These are phyloP conservation scores for Malbranchea cinnamomea DNA, from an alignment of 2,329 filamentous ascomycete genomes.

Conservation along the genomic window DNA sequence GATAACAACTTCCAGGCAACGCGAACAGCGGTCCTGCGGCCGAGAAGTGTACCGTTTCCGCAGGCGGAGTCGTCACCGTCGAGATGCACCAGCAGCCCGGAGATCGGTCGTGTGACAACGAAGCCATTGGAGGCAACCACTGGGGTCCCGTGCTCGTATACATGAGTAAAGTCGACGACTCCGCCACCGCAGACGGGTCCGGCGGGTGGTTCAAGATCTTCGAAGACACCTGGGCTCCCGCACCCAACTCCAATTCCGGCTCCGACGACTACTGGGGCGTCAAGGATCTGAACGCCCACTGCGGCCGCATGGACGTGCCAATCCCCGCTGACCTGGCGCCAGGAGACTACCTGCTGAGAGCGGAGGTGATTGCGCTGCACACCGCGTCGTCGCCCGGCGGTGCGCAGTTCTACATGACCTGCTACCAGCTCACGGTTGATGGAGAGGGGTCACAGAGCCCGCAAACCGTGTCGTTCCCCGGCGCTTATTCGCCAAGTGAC, in stretches of 20 bases:
- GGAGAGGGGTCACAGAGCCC: too few species aligned
- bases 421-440: too few species aligned
- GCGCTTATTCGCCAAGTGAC: slow-evolving; percentile 10
- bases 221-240: neutral
- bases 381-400: neutral
- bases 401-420: too few species aligned
- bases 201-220: slow-evolving; percentile 7
- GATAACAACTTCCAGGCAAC: too few species aligned
- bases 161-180: slow-evolving; percentile 8
- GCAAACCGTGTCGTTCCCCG: slow-evolving; percentile 11
- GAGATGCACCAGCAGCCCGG: slow-evolving; percentile 43
- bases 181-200: slow-evolving; percentile 5
- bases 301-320: slow-evolving; percentile 11
- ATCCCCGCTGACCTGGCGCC: neutral
- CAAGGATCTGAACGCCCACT: neutral
- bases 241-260: slow-evolving; percentile 1
- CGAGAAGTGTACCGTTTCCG: slow-evolving; percentile 33
- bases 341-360: slow-evolving; percentile 3
- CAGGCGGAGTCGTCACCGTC: slow-evolving; percentile 33
- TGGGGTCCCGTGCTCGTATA: slow-evolving; percentile 15
- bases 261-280: slow-evolving; percentile 3
- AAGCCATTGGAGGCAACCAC: slow-evolving; percentile 41
- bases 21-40: too few species aligned
- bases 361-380: slow-evolving; percentile 3
- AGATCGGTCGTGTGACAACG: slow-evolving; percentile 31